Conservation (phyloP, 2,329 filamentous ascomycete genomes). For the Colletotrichum noveboracense region DNA sequence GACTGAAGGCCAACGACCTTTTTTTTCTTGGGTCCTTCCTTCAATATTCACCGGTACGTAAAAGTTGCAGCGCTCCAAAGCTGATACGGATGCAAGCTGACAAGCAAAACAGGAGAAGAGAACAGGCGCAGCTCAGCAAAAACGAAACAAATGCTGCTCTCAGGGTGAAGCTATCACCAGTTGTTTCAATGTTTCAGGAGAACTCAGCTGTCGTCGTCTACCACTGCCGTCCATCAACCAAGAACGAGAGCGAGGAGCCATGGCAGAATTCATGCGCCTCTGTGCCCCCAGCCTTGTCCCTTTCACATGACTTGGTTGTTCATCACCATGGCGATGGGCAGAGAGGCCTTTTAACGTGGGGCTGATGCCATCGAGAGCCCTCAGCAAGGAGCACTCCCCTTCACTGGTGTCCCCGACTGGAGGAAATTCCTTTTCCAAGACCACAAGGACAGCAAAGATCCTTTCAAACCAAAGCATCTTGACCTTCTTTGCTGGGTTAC, state of each 20-base stretch:
- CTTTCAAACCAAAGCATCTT: not conserved
- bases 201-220: not conserved
- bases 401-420: not conserved
- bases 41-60: not conserved
- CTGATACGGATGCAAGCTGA: not conserved
- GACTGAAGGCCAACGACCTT: not conserved
- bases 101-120: not conserved
- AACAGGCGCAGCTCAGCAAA: not conserved
- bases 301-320: not conserved
- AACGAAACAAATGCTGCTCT: not conserved
- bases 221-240: not conserved
- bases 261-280: not conserved
- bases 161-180: not conserved
- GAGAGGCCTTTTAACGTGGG: not conserved
- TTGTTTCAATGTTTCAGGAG: not conserved
- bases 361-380: not conserved
- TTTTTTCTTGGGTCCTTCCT: not conserved
- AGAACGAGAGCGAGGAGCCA: not conserved
- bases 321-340: not conserved
- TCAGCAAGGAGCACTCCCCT: not conserved
- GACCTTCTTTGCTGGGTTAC: rapidly evolving
- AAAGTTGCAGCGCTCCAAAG: not conserved
- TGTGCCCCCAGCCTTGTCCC: not conserved
- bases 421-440: not conserved
- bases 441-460: not conserved